Percentiles rank a stretch among this genome's conserved stretches.
Conservation (phyloP, 2,329 filamentous ascomycete genomes). For the Talaromyces islandicus region DNA sequence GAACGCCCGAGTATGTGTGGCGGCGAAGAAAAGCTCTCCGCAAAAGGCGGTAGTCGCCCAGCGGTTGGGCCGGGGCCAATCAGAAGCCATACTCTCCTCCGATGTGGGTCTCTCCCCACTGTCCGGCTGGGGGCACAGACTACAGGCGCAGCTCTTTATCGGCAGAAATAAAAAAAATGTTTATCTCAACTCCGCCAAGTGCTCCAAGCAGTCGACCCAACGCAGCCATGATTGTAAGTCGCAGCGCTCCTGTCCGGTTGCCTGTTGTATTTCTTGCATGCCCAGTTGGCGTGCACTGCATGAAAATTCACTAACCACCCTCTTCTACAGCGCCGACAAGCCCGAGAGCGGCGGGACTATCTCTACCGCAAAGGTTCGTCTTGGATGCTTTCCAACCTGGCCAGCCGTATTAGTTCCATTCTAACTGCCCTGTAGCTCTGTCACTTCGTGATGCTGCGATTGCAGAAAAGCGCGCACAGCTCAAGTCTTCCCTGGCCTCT, state of each 20-base stretch:
- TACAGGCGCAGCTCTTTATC: slow-evolving; percentile 15
- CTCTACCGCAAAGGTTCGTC: slow-evolving; percentile 64
- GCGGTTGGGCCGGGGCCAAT: slow-evolving; percentile 19
- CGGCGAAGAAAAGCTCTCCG: slow-evolving; percentile 12
- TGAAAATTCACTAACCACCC: background rate
- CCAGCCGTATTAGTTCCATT: background rate
- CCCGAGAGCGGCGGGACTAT: slow-evolving; percentile 75
- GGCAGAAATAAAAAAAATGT: slow-evolving; percentile 33
- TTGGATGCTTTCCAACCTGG: background rate
- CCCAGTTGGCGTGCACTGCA: background rate
- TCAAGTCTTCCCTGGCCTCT: slow-evolving; percentile 79
- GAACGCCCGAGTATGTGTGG: slow-evolving; percentile 4
- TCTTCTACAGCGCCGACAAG: slow-evolving; percentile 57
- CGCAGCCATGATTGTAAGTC: slow-evolving; percentile 12
- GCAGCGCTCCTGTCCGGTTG: background rate
- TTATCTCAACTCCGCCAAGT: background rate
- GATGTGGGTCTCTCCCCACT: slow-evolving; percentile 20
- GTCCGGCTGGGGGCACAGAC: background rate
- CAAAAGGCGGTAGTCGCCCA: slow-evolving; percentile 10
- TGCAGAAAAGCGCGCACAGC: slow-evolving; percentile 79
- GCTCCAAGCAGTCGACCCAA: background rate
- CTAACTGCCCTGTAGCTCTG: slow-evolving; percentile 48
- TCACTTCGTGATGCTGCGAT: slow-evolving; percentile 87
- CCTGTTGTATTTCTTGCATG: background rate
- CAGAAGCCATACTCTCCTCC: slow-evolving; percentile 21